phyloP scores from a whole-genome alignment of 208 protist species.

The Lotmaria passim region DNA sequence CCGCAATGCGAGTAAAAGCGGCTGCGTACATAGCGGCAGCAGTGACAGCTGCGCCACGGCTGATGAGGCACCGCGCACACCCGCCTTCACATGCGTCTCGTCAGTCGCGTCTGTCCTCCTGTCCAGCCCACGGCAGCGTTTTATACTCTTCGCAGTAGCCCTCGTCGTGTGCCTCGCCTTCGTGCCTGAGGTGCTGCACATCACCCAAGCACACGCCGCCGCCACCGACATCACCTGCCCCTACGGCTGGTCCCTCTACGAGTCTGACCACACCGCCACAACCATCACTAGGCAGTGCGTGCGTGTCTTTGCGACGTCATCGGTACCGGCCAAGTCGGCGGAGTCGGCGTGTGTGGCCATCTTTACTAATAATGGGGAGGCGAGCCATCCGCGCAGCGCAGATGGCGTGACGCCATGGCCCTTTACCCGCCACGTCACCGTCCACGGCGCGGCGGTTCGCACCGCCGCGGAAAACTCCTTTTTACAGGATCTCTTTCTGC shows the following conservation, averaged over 20 bases:
- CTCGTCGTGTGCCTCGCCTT: conserved; percentile 4
- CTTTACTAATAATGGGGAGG: background rate
- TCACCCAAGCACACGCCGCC: conserved; percentile 3
- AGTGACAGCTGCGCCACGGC: too few relatives aligned
- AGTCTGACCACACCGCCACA: background rate
- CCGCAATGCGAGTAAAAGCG: too few relatives aligned
- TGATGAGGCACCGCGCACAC: too few relatives aligned
- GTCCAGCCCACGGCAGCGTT: background rate
- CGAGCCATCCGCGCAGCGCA: background rate
- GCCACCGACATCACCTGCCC: conserved; percentile 21
- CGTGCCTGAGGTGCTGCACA: conserved; percentile 15
- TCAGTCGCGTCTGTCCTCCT: background rate
- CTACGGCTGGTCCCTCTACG: conserved; percentile 31
- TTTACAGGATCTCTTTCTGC: conserved; percentile 3
- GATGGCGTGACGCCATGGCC: conserved; percentile 35
- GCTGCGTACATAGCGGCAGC: too few relatives aligned
- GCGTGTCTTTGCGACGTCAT: conserved; percentile 11
- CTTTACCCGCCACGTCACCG: conserved; percentile 16
- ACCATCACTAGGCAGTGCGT: conserved; percentile 16
- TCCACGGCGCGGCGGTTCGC: conserved; percentile 22
- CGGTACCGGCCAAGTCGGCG: conserved; percentile 5
- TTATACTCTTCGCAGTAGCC: background rate
- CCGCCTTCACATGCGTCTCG: background rate
- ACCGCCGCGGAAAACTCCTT: conserved; percentile 22
- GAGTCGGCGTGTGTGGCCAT: conserved; percentile 18